Base-by-base conservation (phyloP, 106 monocot genomes). In the Phalaenopsis aphrodite region DNA sequence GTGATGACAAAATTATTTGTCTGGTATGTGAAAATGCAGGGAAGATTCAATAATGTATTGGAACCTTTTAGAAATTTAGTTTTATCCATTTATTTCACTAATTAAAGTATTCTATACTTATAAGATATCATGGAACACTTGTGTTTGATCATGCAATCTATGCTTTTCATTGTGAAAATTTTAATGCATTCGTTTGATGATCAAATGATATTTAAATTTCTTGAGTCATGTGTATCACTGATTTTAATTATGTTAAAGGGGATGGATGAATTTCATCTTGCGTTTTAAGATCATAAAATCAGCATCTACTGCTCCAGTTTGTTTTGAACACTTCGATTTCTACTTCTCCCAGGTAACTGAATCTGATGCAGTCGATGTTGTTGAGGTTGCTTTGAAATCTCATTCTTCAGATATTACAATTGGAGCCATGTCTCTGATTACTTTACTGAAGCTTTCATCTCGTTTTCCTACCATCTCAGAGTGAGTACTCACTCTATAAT, bases 361-460 rank as follows among this genome's bases (percentile, higher is more conserved):
- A 85, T 95, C 88, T 79, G 99, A 99, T 91, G 88, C 86, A 65
- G 89, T 99, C 37, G 93, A 99, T 85, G 79, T 87, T 19, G 77
- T 95, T 78, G 95, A 99, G 80, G 48, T 68, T 82, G 85, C 87
- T 9, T 85, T 99, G 82, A 95, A 88, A 81, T 82, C 71, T 42
- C 87, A 91, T 84, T 87, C 91, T 55, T 88, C 92, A 45, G 93
- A 99, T 86, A 83, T 89, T 71, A 95, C 95, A 55, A 93, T 93
- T 85, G 77, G 86, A 79, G 91, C 99, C 17, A 95, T 99, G 95
- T 93, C 88, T 84, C 68, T 99, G 55, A 78, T 99, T 87, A 84
- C 95, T 77, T 91, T 99, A 80, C 79, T 99, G 77, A 99, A 99
- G 85, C 93, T 99, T 78, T 99, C 99, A 14, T 89, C 99, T 80